phyloP scores from a whole-genome alignment of 805 yeast genomes.

The Yamadazyma kitorensis region DNA sequence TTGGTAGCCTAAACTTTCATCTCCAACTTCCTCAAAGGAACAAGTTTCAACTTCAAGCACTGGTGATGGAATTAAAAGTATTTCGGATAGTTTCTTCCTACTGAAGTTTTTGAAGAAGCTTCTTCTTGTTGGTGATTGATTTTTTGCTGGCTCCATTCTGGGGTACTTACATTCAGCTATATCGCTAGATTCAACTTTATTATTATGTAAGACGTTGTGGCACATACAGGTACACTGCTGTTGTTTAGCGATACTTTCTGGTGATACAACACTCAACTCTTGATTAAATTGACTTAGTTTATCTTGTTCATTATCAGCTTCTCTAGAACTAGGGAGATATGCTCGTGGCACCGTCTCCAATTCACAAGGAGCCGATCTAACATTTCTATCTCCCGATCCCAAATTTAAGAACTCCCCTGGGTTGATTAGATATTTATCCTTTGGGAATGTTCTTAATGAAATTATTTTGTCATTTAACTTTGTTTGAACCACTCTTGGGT shows the following conservation, averaged over 20 bases:
- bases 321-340: background rate
- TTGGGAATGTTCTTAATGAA: conserved; percentile 37
- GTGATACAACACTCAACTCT: too few species aligned
- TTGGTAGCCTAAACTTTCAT: background rate
- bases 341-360: conserved; percentile 3
- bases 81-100: conserved; percentile 6
- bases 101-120: conserved; percentile 1
- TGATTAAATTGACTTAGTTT: too few species aligned
- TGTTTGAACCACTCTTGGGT: conserved; percentile 37
- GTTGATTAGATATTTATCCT: conserved; percentile 26
- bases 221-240: conserved; percentile 5
- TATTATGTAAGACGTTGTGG: background rate
- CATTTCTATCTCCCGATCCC: conserved; percentile 5
- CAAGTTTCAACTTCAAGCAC: conserved; percentile 4
- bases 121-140: background rate
- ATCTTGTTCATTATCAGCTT: background rate
- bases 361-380: conserved; percentile 1
- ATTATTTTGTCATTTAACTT: conserved; percentile 31
- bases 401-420: conserved; percentile 33
- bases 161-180: background rate
- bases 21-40: conserved; percentile 1
- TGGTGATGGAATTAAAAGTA: conserved; percentile 10
- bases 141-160: too few species aligned
- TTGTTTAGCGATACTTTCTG: too few species aligned
- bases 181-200: background rate